phyloP scores from a whole-genome alignment of 179 eudicot species.

The Beta corolliflora region DNA sequence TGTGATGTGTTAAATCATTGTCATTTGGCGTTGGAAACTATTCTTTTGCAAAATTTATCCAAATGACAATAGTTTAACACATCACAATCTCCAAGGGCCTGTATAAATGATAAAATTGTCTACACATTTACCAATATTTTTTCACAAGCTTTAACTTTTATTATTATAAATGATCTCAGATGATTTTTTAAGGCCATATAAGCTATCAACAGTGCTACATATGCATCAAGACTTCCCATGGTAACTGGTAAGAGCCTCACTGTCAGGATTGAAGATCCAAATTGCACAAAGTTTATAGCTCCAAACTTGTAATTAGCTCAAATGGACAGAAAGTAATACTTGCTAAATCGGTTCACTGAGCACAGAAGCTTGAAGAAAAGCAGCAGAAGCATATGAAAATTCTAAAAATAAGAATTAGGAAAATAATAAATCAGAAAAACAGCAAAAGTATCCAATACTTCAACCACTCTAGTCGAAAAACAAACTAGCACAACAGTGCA shows the following conservation, averaged over 20 bases:
- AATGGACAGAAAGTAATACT: not conserved
- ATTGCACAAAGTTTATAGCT: not conserved
- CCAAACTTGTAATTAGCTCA: not conserved
- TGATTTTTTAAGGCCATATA: not conserved
- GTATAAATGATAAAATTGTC: too few relatives aligned
- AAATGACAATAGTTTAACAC: not conserved
- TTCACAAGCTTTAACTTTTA: not conserved
- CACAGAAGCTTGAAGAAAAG: not conserved
- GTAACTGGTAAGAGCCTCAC: not conserved
- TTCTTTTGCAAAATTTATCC: too few relatives aligned
- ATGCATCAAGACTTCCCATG: not conserved
- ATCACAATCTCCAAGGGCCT: not conserved
- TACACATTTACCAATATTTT: not conserved
- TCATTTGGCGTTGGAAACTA: too few relatives aligned
- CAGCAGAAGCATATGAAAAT: not conserved
- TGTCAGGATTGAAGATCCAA: not conserved
- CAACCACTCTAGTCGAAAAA: not conserved
- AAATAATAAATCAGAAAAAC: not conserved
- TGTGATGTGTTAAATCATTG: too few relatives aligned
- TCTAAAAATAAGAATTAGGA: too few relatives aligned
- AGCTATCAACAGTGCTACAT: not conserved
- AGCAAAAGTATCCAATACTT: not conserved
- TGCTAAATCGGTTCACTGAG: not conserved
- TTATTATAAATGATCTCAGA: not conserved
- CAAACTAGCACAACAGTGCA: not conserved